Base-by-base conservation (phyloP, 2,329 filamentous ascomycete species). In the Fusarium papillatum region DNA sequence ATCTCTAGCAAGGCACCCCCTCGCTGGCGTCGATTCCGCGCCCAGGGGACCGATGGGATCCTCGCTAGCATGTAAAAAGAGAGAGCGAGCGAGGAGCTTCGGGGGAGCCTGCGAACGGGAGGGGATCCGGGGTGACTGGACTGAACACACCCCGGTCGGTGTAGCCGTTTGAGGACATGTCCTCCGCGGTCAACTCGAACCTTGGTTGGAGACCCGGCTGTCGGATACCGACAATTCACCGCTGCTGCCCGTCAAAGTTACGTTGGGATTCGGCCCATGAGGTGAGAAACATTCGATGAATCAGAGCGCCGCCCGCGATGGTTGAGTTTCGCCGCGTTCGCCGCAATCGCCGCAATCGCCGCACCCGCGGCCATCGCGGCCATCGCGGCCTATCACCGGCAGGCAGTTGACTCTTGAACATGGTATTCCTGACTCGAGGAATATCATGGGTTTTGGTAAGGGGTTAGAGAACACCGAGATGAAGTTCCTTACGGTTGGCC, bases 161-260 rank as follows among this genome's bases (percentile, higher is more conserved):
- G 31, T 57, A 60, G 14, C 71, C 60, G 31, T 73, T 68, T 73
- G 48, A 68, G 70, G 70, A 46, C 68, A 53, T 72, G 43, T 69
- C 53, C 34, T 57, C 71, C 69, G 70, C 26, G 60, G 46, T 64
- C 64, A 61, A 26, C 26, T 68, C 36, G 38, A 73, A 66, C 64
- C 64, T 65, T 66, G 64, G 36, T 22, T 22, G 24, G 19, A 43
- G 48, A 31, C 36, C 36, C 36, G 36, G 22, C n/a, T 34, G 14
- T 60, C 43, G 29, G 26, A 72, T 36, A 43, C 65, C 61, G 59
- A 64, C 36, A 39, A 46, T 61, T 48, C 53, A 50, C 64, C 61
- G 41, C 19, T 55, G 70, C 59, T 38, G 48, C 64, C 41, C 50
- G 70, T 69, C 36, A 41, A 26, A 64, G 69, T 69, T 61, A 39